Evolutionary conservation across 192 early-diverging fungal genomes (phyloP), one percentile per base, ranked within the genome.

Genomic region (Coemansia sp.): DNA sequence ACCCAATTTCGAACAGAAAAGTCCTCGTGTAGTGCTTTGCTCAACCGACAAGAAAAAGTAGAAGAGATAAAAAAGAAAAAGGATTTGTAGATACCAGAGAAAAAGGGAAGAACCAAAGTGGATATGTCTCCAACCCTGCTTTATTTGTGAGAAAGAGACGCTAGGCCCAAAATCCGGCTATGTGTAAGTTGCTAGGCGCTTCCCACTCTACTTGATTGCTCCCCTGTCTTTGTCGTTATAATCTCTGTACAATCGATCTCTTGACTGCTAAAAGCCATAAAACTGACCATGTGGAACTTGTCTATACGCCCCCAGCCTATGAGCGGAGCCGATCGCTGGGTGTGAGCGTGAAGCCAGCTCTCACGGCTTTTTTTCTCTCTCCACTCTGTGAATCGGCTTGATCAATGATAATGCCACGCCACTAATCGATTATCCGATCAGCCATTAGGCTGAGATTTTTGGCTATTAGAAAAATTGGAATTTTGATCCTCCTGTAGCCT

Each of bases 281-380:
- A 75, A 75, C 31, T 31, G 14, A 21, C 9, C 46, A 69, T 62
- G 66, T 75, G 73, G 73, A 75, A 75, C 67, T 75, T 75, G 51
- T 37, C 48, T 23, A 75, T 69, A 75, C 67, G 73, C 59, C 39
- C 40, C 14, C 16, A 24, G 9, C 48, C 21, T 24, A 23, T 26
- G 26, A 18, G 21, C 10, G 13, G 11, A 23, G 24, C 31, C 31
- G 31, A 31, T 31, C 31, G 1, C 31, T 31, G 31, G 4, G 31
- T 31, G 31, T 4, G 31, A 3, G 31, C 1, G 31, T 31, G 31
- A 3, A 4, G 31, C 4, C 4, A 4, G 31, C 31, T 31, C n/a
- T n/a, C n/a, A n/a, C n/a, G n/a, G n/a, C n/a, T n/a, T n/a, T n/a
- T n/a, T n/a, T n/a, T n/a, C n/a, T n/a, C n/a, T n/a, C n/a, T n/a